Conservation (phyloP, 78 protist genomes). For the Dictyostelium firmibasis region DNA sequence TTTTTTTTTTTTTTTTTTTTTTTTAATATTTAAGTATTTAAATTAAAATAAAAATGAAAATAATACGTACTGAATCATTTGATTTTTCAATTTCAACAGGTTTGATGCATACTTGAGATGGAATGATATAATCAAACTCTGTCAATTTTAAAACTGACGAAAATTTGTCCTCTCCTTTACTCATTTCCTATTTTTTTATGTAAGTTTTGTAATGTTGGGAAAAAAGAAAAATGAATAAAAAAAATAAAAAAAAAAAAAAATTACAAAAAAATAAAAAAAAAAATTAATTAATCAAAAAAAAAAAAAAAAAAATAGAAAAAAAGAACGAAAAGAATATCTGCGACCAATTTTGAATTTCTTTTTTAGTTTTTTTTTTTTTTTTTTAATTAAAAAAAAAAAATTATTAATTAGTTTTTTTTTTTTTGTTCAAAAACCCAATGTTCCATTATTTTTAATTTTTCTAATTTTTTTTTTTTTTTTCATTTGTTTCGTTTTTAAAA, state of each 20-base stretch:
- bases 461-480: too few species aligned
- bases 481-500: neutral
- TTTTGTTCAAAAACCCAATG: too few species aligned
- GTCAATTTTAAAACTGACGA: conserved; percentile 85
- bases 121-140: conserved; percentile 93
- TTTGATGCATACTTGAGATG: conserved; percentile 82
- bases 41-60: neutral
- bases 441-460: too few species aligned
- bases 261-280: neutral
- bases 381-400: too few species aligned
- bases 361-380: neutral
- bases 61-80: neutral
- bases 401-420: too few species aligned
- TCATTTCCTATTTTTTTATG: neutral
- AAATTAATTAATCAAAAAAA: neutral
- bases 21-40: too few species aligned
- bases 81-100: conserved; percentile 68
- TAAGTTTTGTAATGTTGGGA: neutral
- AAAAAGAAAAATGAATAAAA: neutral
- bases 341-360: too few species aligned
- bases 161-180: conserved; percentile 32
- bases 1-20: neutral
- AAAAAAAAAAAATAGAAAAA: neutral
- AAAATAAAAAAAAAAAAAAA: too few species aligned
- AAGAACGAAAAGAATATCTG: neutral